Evolutionary conservation across 2,329 filamentous ascomycete species (phyloP).

Genomic region (Drechmeria coniospora): DNA sequence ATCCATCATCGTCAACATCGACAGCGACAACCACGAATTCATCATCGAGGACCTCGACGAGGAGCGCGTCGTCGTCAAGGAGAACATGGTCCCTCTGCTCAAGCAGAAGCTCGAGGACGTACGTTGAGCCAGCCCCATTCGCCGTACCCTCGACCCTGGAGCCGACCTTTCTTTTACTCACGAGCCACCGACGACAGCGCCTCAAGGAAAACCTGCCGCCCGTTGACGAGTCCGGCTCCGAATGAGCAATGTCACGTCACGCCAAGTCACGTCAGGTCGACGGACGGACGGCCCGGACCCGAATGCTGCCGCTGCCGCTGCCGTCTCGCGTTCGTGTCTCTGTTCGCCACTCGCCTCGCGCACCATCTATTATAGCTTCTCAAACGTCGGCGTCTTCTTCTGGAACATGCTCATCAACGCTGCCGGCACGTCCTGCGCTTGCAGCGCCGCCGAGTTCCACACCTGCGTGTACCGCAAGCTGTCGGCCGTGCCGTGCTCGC

Average conservation of each 20-base stretch:
- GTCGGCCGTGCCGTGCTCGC: slow-evolving; percentile 64
- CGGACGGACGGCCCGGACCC: slow-evolving; percentile 1
- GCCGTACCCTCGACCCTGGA: neutral
- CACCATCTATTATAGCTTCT: slow-evolving; percentile 50
- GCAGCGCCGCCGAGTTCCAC: slow-evolving; percentile 76
- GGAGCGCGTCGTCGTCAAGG: slow-evolving; percentile 58
- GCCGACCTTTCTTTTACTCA: slow-evolving; percentile 1
- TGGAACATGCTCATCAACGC: slow-evolving; percentile 63
- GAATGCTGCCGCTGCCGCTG: too few species aligned
- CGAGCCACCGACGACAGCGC: slow-evolving; percentile 17
- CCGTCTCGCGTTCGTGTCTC: too few species aligned
- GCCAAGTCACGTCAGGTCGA: slow-evolving; percentile 4
- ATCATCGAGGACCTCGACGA: slow-evolving; percentile 73
- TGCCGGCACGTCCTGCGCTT: slow-evolving; percentile 60
- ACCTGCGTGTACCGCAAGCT: slow-evolving; percentile 70
- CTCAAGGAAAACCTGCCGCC: slow-evolving; percentile 36
- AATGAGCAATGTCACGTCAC: slow-evolving; percentile 13
- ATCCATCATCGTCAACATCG: slow-evolving; percentile 67
- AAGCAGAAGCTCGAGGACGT: slow-evolving; percentile 57
- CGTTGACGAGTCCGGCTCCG: slow-evolving; percentile 36
- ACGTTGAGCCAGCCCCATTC: slow-evolving; percentile 11
- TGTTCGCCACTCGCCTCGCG: neutral
- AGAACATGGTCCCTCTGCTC: slow-evolving; percentile 51
- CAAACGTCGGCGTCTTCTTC: slow-evolving; percentile 68
- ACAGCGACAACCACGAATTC: slow-evolving; percentile 53